Base-by-base conservation (phyloP, 2,329 filamentous ascomycete species). In the Hypoxylon sp. region DNA sequence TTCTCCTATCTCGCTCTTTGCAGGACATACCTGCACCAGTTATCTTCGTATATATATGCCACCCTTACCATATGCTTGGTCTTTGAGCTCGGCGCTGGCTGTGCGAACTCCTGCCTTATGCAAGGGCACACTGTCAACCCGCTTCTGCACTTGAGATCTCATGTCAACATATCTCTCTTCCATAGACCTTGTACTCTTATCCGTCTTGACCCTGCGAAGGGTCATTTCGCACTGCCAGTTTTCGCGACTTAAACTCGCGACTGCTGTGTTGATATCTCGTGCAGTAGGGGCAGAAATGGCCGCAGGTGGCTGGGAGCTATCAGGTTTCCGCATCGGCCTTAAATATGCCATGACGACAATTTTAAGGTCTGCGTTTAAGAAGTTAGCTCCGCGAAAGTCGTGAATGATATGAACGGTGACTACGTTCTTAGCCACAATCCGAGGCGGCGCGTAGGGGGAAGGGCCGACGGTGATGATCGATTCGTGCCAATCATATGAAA, bases 311-410 rank as follows among this genome's bases (percentile, higher is more conserved):
- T 63, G 59, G n/a, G 67, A 60, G 44, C 32, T 59, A 13, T 64
- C 64, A 2, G 56, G 63, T 1, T 60, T 58, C 1, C 72, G 68
- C 10, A 80, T 74, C 0, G 81, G 78, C 29, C 86, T 86, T 1
- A 92, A 74, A 37, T 86, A 89, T 0, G 87, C 89, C 86, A 92
- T 88, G 2, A 91, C 74, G 1, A 89, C 76, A 4, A 91, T 75
- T 29, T 86, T 83, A 1, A 92, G 60, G 47, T 79, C 81, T 0
- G 79, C 72, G 4, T 80, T 79, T 44, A 83, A 76, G 53, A 89
- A 84, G 0, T 76, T 72, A 0, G 70, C 73, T 0, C 75, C 79
- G 1, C 82, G 81, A 56, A 87, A 85, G 61, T 88, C 84, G 67
- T 85, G 79, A 0, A 89, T 79, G 1, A 91, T 78, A 72, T 89